phyloP scores from a whole-genome alignment of 192 early-diverging fungal species.

The Mortierella claussenii region DNA sequence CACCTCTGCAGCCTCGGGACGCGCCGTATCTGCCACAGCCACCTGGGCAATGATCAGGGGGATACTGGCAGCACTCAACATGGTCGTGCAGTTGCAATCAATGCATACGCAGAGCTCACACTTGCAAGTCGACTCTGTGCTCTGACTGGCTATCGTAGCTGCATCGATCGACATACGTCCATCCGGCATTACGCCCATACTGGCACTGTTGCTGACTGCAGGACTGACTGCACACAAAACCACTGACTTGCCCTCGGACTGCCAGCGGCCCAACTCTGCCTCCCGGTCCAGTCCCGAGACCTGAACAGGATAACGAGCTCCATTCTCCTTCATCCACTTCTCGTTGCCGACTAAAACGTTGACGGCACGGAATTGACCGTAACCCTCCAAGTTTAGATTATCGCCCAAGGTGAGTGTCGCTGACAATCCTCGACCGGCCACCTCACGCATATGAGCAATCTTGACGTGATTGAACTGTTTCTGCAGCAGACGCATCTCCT shows the following conservation, averaged over 20 bases:
- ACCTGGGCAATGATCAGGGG: conserved; percentile 66
- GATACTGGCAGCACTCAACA: conserved; percentile 13
- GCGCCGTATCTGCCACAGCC: conserved; percentile 70
- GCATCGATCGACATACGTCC: conserved; percentile 19
- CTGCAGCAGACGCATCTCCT: conserved; percentile 2
- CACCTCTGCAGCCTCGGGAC: conserved; percentile 66
- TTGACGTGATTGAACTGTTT: conserved; percentile 56
- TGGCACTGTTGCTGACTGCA: conserved; percentile 17
- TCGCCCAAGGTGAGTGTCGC: conserved; percentile 55
- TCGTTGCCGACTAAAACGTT: conserved; percentile 71
- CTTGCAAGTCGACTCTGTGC: conserved; percentile 20
- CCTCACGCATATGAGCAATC: conserved; percentile 66
- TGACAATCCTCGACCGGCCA: conserved; percentile 71
- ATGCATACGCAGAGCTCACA: conserved; percentile 48
- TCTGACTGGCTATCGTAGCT: conserved; percentile 4
- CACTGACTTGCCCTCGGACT: conserved; percentile 65
- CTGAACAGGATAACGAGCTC: conserved; percentile 49
- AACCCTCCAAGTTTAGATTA: conserved; percentile 18
- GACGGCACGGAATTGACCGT: conserved; percentile 49
- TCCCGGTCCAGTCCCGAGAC: conserved; percentile 16
- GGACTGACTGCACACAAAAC: conserved; percentile 65
- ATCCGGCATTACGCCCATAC: too few species aligned
- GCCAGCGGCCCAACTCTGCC: conserved; percentile 59
- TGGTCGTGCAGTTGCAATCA: conserved; percentile 48
- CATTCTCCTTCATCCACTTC: conserved; percentile 71